Evolutionary conservation across 805 yeast genomes (phyloP), one percentile per base, ranked within the genome.

Genomic region (Sporopachydermia lactativora): DNA sequence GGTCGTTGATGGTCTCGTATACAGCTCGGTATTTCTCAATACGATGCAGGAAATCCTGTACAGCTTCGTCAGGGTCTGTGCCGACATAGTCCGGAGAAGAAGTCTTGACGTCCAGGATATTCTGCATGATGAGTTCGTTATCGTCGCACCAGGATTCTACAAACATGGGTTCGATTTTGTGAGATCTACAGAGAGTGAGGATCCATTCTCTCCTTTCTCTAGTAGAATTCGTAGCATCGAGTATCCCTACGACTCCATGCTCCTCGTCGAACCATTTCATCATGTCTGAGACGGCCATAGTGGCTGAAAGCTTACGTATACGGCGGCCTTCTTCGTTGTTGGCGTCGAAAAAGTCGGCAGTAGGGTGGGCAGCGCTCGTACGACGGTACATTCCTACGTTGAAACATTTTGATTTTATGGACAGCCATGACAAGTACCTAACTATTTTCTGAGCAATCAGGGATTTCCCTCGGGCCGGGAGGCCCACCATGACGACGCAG

Each of bases 391-490:
- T 68, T 8, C 97, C 95, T 15, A 89, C 95, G 54, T 85, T 86
- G 63, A 92, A 92, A 43, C 86, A 80, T 54, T 77, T 78, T 18
- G 95, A 83, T 45, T 73, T 74, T 42, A 92, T 81, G 2, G 94
- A 81, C 34, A 89, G 68, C 98, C 98, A 92, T 24, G 86, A 76
- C 41, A 92, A 68, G 54, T 89, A 92, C 38, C 97, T 71, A 19
- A 89, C 95, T 41, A 92, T 81, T 57, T 89, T 92, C 55, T 86
- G 95, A 2, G 97, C 86, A 46, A 92, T 89, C 58, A 86, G 77
- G 3, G 95, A 81, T 59, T 92, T 92, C 3, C 98, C 98, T 43
- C 97, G 71, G 11, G 92, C 89, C 8, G 94, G 94, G 34, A 81
- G 62, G 2, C 94, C 94, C 34, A 82, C 92, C 82, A 84, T 81